phyloP scores from a whole-genome alignment of 768 basidiomycete species.

The Auricularia sp. region DNA sequence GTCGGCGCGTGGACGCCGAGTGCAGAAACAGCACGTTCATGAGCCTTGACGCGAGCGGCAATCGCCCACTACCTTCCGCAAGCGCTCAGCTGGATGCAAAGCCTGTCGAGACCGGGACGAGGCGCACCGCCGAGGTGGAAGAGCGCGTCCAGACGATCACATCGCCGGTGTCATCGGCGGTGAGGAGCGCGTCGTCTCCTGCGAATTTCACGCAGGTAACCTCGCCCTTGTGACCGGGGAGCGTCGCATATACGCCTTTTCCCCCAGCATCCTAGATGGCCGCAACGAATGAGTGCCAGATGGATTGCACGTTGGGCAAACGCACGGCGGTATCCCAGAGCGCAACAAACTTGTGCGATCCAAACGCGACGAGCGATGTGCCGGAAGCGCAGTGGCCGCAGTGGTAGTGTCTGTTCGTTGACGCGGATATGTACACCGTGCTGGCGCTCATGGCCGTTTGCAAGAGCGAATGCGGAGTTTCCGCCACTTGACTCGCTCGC shows the following conservation, averaged over 20 bases:
- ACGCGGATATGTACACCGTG: slow-evolving; percentile 33
- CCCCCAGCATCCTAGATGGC: slow-evolving; percentile 35
- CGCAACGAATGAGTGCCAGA: slow-evolving; percentile 2
- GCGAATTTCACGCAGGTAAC: slow-evolving; percentile 74
- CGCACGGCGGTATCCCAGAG: slow-evolving; percentile 48
- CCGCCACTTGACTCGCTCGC: no score
- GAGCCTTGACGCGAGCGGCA: slow-evolving; percentile 41
- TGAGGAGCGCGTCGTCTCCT: slow-evolving; percentile 41
- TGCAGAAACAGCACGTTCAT: slow-evolving; percentile 60
- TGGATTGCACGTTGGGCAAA: neutral
- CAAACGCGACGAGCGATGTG: slow-evolving; percentile 42
- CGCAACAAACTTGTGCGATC: slow-evolving; percentile 43
- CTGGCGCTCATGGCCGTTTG: slow-evolving; percentile 1
- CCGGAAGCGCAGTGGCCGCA: slow-evolving; percentile 26
- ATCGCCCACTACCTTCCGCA: slow-evolving; percentile 44
- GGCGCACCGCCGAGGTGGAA: neutral
- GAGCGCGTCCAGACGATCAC: slow-evolving; percentile 48
- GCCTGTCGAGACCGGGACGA: slow-evolving; percentile 7
- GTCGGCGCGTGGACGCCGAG: slow-evolving; percentile 36
- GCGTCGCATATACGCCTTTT: slow-evolving; percentile 52
- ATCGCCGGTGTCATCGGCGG: slow-evolving; percentile 67
- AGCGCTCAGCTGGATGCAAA: no score
- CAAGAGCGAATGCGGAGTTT: no score
- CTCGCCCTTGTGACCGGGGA: slow-evolving; percentile 63
- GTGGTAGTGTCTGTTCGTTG: slow-evolving; percentile 37